Base-by-base conservation (phyloP, 2,329 filamentous ascomycete species). In the Penicillium sp. region DNA sequence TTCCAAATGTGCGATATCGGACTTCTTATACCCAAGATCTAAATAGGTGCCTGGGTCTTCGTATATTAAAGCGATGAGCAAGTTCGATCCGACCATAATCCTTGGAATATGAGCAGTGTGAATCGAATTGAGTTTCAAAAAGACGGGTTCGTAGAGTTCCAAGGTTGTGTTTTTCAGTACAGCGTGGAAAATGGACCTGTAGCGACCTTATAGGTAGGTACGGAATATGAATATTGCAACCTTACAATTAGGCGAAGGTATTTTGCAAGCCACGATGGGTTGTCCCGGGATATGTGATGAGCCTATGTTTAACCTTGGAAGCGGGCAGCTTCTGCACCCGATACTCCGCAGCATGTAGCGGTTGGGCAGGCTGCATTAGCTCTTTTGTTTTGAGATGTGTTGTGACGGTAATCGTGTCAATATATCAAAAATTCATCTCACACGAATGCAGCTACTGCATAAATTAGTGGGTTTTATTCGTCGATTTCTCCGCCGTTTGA, bases 381-480 rank as follows among this genome's bases (percentile, higher is more conserved):
- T 18, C 18, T 5, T 14, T 14, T 14, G 29, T 42, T 21, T 43
- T 32, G 13, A 22, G 18, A 43, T 49, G 39, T 32, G 31, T 31
- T 22, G n/a, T 27, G 39, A 43, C 24, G 29, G 31, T 36, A n/a
- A 24, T 21, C n/a, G 9, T 43, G 21, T 31, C 18, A 36, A 27
- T 21, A 21, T 29, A 29, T 43, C 39, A 43, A 18, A 18, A 18
- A 24, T 38, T 16, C 24, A 41, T 24, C 46, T 16, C 39, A 16
- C 24, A 34, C 38, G 5, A 48, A 27, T 38, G 48, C 48, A 38
- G 29, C 10, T 83, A 84, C n/a, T 83, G 84, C 0, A 78, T 78
- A 0, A 0, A 75, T 36, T 36, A 36, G 34, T n/a, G 34, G 11
- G 14, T 13, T 77, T 4, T 79, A 77, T 1, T 77, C 81, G 0